Evolutionary conservation across 2,329 filamentous ascomycete species (phyloP), one percentile per base, ranked within the genome.

Genomic region (Beauveria medogensis): DNA sequence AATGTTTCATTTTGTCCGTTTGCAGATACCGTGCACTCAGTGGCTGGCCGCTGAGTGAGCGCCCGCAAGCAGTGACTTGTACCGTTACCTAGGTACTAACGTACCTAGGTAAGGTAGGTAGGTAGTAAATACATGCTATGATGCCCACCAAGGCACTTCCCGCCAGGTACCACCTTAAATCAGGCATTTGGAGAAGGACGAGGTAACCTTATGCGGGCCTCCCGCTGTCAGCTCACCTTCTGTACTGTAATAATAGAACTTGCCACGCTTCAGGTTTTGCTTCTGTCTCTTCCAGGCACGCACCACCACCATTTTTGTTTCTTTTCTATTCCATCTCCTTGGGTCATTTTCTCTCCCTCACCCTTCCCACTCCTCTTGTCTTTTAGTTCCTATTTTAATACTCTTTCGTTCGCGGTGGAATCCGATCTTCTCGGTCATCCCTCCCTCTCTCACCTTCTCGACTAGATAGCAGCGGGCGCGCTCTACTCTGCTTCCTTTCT

Each of bases 181-280:
- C 24, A 50, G 24, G 24, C 18, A 30, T 22, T n/a, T 20, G 22
- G 20, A 4, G 26, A 30, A 28, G 24, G n/a, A 44, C 40, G 20
- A 3, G 22, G 22, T 22, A 22, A 22, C 24, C 24, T 24, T 24
- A 3, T 20, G 55, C 47, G 46, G 55, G 30, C 46, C 55, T 18
- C 30, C 51, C 43, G 30, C 43, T 24, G 58, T 55, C 58, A 60
- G 50, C 51, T 50, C 41, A 47, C 50, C 50, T 41, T 43, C 50
- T 60, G 40, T 51, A 22, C 20, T 46, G 44, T 52, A 41, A 41
- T 60, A 54, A 50, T 59, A 28, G 37, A 54, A 60, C 51, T 43
- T 55, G 50, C 43, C 58, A 60, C 58, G 50, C 51, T 60, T 55
- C 28, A 28, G 20, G 58, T 55, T 60, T 60, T 52, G 47, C 40